Base-by-base conservation (phyloP, 2,329 filamentous ascomycete genomes). In the Hypomyces rosellus region DNA sequence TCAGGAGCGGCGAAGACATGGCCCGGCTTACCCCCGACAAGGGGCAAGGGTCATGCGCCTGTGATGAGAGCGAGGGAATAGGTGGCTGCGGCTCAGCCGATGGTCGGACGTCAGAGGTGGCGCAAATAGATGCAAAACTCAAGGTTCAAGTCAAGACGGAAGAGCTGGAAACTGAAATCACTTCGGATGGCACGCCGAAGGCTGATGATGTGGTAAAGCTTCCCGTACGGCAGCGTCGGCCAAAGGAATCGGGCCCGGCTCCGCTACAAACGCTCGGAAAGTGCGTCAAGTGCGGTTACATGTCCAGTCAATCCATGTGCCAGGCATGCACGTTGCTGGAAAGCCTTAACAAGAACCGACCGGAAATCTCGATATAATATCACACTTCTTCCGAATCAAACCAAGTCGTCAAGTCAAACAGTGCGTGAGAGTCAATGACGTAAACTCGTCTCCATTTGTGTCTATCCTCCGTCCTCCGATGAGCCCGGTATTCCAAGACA, bases 1-100 rank as follows among this genome's bases (percentile, higher is more conserved):
- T 99, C 25, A 80, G 87, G 51, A 96, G 91, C 63, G 93, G 93
- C 36, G 92, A 97, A 67, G 93, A 97, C 57, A 96, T 99, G 88
- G 92, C 90, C 9, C 83, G 81, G 51, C 73, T 97, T n/a, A 71
- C 69, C 11, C 69, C 69, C 3, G 67, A 69, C 52, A 71, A 70
- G 49, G 62, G 58, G 9, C 59, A 65, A 51, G 61, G 59, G n/a
- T 57, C 64, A 6, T 69, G 67, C 47, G 66, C 57, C 15, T 71
- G 69, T 40, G 66, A 69, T 33, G 68, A 69, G 15, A 61, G 60
- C 4, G 69, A 69, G 34, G 66, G 65, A 8, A 61, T 68, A 44
- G 87, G 85, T 25, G 89, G 89, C 0, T 96, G 91, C 66, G 89
- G 89, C 33, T 70, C 68, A 30, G 65, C 68, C 7, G 85, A 83